Evolutionary conservation across 495 filamentous ascomycete genomes (phyloP).

Genomic region (Apiosordaria backusii): DNA sequence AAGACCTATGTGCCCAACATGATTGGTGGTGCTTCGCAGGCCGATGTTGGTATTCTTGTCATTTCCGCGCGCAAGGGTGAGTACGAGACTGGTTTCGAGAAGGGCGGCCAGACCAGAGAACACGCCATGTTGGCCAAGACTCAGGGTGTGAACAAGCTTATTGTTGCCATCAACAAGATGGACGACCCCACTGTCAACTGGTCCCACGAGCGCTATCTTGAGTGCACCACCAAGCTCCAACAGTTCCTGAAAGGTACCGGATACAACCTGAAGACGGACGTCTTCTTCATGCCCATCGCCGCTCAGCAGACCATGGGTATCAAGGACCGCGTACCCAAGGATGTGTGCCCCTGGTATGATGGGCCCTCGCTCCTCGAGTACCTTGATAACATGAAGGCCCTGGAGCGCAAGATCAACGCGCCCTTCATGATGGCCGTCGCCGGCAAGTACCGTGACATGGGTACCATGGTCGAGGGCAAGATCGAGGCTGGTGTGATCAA

Average conservation of each 20-base stretch:
- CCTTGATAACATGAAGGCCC: constrained; percentile 81
- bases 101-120: constrained; percentile 95
- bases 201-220: constrained; percentile 85
- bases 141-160: constrained; percentile 92
- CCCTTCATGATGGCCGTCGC: constrained; percentile 99
- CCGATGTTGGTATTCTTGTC: constrained; percentile 92
- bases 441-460: constrained; percentile 95
- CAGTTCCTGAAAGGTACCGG: constrained; percentile 86
- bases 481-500: constrained; percentile 87
- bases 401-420: constrained; percentile 94
- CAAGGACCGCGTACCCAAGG: constrained; percentile 79
- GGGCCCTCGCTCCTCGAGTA: constrained; percentile 95
- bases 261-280: constrained; percentile 86
- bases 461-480: constrained; percentile 95
- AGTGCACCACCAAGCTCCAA: constrained; percentile 84
- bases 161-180: constrained; percentile 98
- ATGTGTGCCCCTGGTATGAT: constrained; percentile 75
- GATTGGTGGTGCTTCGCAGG: constrained; percentile 93
- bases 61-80: constrained; percentile 97
- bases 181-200: constrained; percentile 94
- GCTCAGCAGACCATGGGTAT: constrained; percentile 81
- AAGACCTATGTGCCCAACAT: constrained; percentile 95
- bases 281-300: constrained; percentile 94
- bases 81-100: constrained; percentile 99
- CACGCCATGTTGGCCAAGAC: constrained; percentile 97